phyloP scores from a whole-genome alignment of 2,329 filamentous ascomycete species.

The Talaromyces sp. region DNA sequence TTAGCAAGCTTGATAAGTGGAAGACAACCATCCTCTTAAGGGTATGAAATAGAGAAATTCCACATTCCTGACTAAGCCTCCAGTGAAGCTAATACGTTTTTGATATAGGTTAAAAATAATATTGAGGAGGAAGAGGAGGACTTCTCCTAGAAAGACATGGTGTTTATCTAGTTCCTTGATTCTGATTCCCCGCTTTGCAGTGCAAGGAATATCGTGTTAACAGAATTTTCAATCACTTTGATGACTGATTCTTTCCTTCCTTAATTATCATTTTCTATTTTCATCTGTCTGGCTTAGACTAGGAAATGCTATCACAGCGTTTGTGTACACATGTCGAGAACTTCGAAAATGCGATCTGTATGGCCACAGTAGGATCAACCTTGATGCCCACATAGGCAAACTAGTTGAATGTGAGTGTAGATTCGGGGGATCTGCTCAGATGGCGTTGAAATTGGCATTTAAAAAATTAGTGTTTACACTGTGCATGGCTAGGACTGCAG shows the following conservation, averaged over 20 bases:
- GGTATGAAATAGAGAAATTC: too few relatives aligned
- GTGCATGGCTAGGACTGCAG: too few relatives aligned
- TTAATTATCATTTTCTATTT: background rate
- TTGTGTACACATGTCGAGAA: background rate
- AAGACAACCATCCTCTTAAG: constrained; percentile 84
- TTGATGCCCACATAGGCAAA: background rate
- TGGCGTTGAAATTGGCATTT: too few relatives aligned
- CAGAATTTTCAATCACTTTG: constrained; percentile 8
- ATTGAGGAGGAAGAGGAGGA: constrained; percentile 74
- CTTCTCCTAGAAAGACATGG: constrained; percentile 57
- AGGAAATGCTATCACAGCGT: background rate
- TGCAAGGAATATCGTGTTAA: constrained; percentile 17
- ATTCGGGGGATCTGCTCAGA: too few relatives aligned
- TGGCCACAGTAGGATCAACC: too few relatives aligned
- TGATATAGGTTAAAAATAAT: constrained; percentile 81
- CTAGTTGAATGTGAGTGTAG: background rate
- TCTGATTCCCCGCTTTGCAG: constrained; percentile 21
- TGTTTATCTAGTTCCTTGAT: constrained; percentile 23
- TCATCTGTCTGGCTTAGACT: constrained; percentile 6
- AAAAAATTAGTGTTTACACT: too few relatives aligned
- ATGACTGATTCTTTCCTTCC: constrained; percentile 2
- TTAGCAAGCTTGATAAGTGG: constrained; percentile 95
- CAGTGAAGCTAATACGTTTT: too few relatives aligned
- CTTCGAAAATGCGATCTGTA: too few relatives aligned
- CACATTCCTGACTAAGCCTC: too few relatives aligned